Conservation (phyloP, 495 filamentous ascomycete species). For the Aspergillus campestris region DNA sequence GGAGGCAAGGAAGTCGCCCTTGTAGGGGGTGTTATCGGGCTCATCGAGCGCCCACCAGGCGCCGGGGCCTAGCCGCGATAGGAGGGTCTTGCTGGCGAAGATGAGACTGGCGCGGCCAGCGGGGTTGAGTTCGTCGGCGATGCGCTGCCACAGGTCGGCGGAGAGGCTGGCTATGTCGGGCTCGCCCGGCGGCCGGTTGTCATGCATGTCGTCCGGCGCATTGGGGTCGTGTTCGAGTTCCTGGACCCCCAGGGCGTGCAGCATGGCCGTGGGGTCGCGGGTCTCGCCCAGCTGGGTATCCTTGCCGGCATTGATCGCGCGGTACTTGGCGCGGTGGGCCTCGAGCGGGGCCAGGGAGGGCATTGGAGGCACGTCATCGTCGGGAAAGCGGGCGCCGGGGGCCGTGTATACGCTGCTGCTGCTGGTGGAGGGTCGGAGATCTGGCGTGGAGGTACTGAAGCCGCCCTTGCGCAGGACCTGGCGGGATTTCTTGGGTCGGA, state of each 20-base stretch:
- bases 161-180: constrained; percentile 36
- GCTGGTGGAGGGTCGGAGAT: constrained; percentile 19
- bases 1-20: constrained; percentile 35
- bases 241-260: constrained; percentile 37
- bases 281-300: constrained; percentile 43
- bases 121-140: constrained; percentile 32
- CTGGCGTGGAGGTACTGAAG: constrained; percentile 23
- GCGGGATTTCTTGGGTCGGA: constrained; percentile 39
- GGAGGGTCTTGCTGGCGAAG: constrained; percentile 38
- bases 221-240: constrained; percentile 24
- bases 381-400: background rate
- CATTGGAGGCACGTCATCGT: constrained; percentile 27
- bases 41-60: constrained; percentile 25
- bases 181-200: constrained; percentile 32
- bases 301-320: constrained; percentile 17
- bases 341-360: constrained; percentile 30
- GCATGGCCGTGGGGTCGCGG: constrained; percentile 38
- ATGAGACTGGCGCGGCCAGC: constrained; percentile 40
- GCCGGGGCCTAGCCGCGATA: constrained; percentile 26
- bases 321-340: constrained; percentile 34
- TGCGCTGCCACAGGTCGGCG: constrained; percentile 32
- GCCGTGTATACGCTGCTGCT: constrained; percentile 9
- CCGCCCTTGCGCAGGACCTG: constrained; percentile 34
- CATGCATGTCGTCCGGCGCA: constrained; percentile 8
- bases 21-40: constrained; percentile 30